Evolutionary conservation across 306 rosid species (phyloP), one percentile per base, ranked within the genome.

Genomic region (Pachyrhizus erosus): DNA sequence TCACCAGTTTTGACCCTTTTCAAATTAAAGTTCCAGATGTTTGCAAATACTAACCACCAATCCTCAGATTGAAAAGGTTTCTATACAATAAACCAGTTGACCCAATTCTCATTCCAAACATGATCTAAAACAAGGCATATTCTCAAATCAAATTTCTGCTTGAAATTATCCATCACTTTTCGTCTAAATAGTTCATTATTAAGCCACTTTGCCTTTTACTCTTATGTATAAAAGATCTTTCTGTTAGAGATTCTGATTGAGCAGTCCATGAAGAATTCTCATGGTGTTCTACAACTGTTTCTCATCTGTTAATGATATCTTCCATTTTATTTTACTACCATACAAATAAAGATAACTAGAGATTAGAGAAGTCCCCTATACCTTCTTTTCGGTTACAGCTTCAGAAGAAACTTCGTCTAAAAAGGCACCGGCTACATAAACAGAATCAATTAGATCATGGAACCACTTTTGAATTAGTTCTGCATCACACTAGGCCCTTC

Each of bases 331-430:
- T 37, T 66, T 73, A 4, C 26, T 49, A 72, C 42, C 45, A 8
- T 52, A 31, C 12, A 52, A 73, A 52, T 31, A 21, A 52, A 52
- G 7, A 73, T 34, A 51, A 10, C 31, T 51, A 52, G 48, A 26
- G 61, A 73, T 10, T 31, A 29, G 6, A 33, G 48, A 49, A 73
- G 65, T 51, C 51, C 45, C 31, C 48, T 73, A 10, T 55, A 73
- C 78, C 78, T 73, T 23, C 2, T 72, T 73, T 49, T 51, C 29
- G 62, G 46, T 33, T 11, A 51, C 27, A 12, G 31, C 31, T 73
- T 31, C 48, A 13, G 27, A 73, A 27, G 65, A 73, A 73, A 73
- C 49, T 52, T 54, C 62, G 29, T 72, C 62, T 69, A 23, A 24
- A 12, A 43, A 23, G 40, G 21, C 54, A 17, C 26, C 74, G 13